These are phyloP conservation scores for Aspergillus puulaauensis DNA, from an alignment of 2,329 filamentous ascomycete species.

Conservation along the genomic window DNA sequence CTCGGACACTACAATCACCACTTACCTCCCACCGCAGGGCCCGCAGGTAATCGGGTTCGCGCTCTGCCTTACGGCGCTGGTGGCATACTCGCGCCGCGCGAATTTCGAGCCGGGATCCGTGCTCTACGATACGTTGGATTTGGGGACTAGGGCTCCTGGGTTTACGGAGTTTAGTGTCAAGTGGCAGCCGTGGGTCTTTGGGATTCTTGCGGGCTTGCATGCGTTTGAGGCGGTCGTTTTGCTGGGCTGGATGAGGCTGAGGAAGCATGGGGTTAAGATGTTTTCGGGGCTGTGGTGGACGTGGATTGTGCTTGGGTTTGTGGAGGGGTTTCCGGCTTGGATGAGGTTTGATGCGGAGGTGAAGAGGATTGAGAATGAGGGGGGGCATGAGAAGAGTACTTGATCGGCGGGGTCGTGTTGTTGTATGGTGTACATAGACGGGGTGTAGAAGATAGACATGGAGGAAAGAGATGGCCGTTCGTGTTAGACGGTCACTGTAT, in stretches of 20 bases:
- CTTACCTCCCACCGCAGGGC: constrained; percentile 51
- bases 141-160: constrained; percentile 49
- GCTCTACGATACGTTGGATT: constrained; percentile 52
- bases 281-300: constrained; percentile 52
- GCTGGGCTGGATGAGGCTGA: constrained; percentile 48
- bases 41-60: constrained; percentile 56
- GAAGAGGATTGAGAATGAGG: constrained; percentile 38
- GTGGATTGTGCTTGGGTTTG: constrained; percentile 53
- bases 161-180: constrained; percentile 60
- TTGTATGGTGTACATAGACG: not conserved
- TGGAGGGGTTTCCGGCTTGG: constrained; percentile 55
- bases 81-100: constrained; percentile 50
- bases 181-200: constrained; percentile 60
- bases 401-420: not conserved
- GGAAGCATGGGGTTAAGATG: constrained; percentile 52
- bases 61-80: constrained; percentile 55
- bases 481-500: too few relatives aligned
- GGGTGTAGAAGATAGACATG: not conserved
- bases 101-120: constrained; percentile 55
- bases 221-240: constrained; percentile 56
- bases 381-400: constrained; percentile 24
- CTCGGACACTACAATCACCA: constrained; percentile 55
- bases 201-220: constrained; percentile 65
- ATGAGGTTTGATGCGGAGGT: constrained; percentile 48
- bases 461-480: too few relatives aligned